Evolutionary conservation across 805 yeast species (phyloP), one percentile per base, ranked within the genome.

Genomic region (Candida namnaoensis): DNA sequence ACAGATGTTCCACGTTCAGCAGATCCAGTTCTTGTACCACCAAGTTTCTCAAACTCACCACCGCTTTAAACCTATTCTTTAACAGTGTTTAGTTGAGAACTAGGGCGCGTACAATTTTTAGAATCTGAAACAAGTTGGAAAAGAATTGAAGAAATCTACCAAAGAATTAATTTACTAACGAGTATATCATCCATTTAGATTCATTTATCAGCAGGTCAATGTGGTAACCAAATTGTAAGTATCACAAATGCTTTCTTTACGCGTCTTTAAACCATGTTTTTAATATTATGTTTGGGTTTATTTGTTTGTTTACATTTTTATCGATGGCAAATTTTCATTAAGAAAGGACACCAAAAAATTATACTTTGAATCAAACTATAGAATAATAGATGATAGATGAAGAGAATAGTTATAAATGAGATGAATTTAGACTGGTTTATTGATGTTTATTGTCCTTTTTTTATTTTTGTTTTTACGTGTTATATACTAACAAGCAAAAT

Each of bases 181-280:
- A 10, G 19, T 19, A 26, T 26, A 36, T 27, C n/a, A 12, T 7
- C 9, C 1, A 15, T 14, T 13, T 64, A 82, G 93, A 87, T 90
- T 66, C 97, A 90, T 68, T 77, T 90, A 66, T 90, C 97, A 45
- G 83, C 96, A 44, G 98, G 98, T 67, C 98, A 90, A 73, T 88
- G 97, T 79, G 96, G 97, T 80, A 90, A 90, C 78, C 98, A 90
- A 71, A 88, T 90, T 54, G 87, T 77, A 69, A 56, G 82, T 75
- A 53, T 44, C 24, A 3, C 7, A 26, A 19, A 19, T 19, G 19
- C 19, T 19, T 26, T 26, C 28, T 8, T 8, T 8, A 43, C 36
- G 40, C 36, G 34, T 35, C 37, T 39, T 23, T 26, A 30, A 9
- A 15, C 9, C 15, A 27, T 37, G 19, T 32, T 24, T 30, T 26